phyloP scores from a whole-genome alignment of 768 basidiomycete species.

The Amanita pseudoporphyria region DNA sequence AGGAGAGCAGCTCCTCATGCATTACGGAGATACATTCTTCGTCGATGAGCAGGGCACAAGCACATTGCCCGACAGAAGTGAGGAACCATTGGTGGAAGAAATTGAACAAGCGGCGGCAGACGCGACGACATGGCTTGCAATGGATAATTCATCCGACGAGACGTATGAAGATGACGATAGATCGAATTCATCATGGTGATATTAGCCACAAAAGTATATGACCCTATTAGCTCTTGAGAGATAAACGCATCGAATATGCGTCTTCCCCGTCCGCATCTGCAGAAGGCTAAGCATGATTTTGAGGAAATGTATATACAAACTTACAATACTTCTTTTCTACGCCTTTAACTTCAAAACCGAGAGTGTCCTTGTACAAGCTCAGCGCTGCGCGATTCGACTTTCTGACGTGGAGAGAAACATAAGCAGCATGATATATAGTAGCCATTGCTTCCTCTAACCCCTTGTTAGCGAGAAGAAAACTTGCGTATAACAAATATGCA shows the following conservation, averaged over 20 bases:
- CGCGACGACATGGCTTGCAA: neutral
- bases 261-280: slow-evolving; percentile 93
- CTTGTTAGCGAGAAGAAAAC: neutral
- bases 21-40: slow-evolving; percentile 12
- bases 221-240: slow-evolving; percentile 28
- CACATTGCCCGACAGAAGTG: neutral
- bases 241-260: slow-evolving; percentile 83
- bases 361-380: slow-evolving; percentile 77
- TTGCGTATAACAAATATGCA: slow-evolving; percentile 6
- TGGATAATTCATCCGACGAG: neutral
- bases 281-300: neutral
- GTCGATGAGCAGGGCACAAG: neutral
- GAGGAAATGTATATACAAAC: slow-evolving; percentile 11
- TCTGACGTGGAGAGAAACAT: slow-evolving; percentile 87
- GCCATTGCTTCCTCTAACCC: slow-evolving; percentile 83
- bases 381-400: slow-evolving; percentile 94
- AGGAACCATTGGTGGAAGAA: neutral
- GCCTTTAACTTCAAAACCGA: slow-evolving; percentile 82
- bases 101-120: neutral
- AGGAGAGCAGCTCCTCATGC: slow-evolving; percentile 12
- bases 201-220: neutral
- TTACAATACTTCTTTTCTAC: slow-evolving; percentile 91
- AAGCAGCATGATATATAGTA: slow-evolving; percentile 73
- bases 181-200: neutral
- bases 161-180: neutral